Evolutionary conservation across 23 red algal genomes (phyloP).

Genomic region (Pyropia yezoensis): DNA sequence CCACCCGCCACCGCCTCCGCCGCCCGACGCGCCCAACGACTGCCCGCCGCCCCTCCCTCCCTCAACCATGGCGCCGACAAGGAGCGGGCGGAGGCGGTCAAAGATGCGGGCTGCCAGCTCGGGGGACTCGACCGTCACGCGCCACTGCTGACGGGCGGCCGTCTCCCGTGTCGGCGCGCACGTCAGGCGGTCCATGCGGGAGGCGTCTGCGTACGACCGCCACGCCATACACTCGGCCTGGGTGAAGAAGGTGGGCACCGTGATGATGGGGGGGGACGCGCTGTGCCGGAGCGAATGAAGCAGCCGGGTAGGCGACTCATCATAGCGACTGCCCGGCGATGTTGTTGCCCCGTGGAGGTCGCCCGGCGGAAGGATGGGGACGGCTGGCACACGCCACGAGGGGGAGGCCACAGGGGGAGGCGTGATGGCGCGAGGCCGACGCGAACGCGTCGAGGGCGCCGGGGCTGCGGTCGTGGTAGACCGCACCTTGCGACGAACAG

Average conservation of each 20-base stretch:
- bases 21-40: not conserved
- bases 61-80: not conserved
- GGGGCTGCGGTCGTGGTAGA: no score
- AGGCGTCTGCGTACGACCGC: not conserved
- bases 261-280: slow-evolving; percentile 2
- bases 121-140: not conserved
- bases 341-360: no score
- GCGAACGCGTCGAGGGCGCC: no score
- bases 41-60: not conserved
- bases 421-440: no score
- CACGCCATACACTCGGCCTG: slow-evolving; percentile 1
- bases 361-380: no score
- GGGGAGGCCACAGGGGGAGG: no score
- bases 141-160: slow-evolving; percentile 1
- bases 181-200: not conserved
- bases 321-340: no score
- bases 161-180: slow-evolving; percentile 1
- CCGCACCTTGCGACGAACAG: no score
- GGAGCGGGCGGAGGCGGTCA: slow-evolving; percentile 1
- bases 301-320: no score
- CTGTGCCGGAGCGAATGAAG: no score
- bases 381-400: no score
- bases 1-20: no score
- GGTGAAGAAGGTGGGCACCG: slow-evolving; percentile 7
- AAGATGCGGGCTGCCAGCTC: slow-evolving; percentile 11